These are phyloP conservation scores for Tolypocladium inflatum DNA, from an alignment of 2,329 filamentous ascomycete genomes.

Conservation along the genomic window DNA sequence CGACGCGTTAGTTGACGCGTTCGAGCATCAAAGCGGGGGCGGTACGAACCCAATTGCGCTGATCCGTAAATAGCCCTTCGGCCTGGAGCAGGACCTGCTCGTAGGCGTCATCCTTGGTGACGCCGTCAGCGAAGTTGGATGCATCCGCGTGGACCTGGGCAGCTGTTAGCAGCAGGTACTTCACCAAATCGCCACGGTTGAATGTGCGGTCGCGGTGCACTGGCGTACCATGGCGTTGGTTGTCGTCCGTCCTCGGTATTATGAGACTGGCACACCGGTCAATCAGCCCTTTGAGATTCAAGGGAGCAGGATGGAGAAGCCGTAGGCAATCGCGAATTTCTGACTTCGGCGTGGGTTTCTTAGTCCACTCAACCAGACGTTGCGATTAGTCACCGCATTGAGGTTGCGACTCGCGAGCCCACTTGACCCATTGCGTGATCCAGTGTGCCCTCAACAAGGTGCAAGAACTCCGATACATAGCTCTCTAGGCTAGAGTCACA, in stretches of 20 bases:
- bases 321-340: not conserved
- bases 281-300: not conserved
- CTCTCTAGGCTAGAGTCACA: not conserved
- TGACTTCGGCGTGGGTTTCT: slow-evolving; percentile 3
- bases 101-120: slow-evolving; percentile 65
- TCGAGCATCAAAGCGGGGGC: not conserved
- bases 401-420: not conserved
- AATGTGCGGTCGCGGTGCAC: not conserved
- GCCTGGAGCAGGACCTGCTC: slow-evolving; percentile 64
- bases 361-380: not conserved
- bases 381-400: slow-evolving; percentile 6
- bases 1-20: not conserved
- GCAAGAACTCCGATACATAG: not conserved
- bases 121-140: slow-evolving; percentile 57
- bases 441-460: not conserved
- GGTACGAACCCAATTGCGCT: slow-evolving; percentile 65
- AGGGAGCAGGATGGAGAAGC: not conserved
- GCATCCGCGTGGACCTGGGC: slow-evolving; percentile 67
- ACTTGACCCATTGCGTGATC: not conserved
- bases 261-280: not conserved
- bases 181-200: no score
- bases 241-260: not conserved
- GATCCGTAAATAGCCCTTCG: slow-evolving; percentile 57
- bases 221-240: not conserved
- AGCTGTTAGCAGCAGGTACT: not conserved